A percentile compares a stretch with the other conserved stretches of the same genome.
Conservation (phyloP, 371 early-diverging fungal genomes). For the Polyrhizophydium stewartii region DNA sequence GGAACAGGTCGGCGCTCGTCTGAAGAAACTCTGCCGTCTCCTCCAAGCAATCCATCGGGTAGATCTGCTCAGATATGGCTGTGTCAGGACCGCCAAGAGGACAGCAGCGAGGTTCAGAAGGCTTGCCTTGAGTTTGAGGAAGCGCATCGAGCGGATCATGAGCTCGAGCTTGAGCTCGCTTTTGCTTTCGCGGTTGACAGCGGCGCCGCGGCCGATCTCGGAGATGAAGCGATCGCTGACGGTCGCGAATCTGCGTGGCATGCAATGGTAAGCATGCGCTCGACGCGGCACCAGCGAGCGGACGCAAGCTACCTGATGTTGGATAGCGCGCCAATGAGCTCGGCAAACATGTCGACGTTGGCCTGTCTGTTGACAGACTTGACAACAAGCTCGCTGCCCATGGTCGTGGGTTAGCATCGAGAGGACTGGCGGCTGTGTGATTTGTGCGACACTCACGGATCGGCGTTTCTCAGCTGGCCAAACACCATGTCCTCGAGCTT, state of each 20-base stretch:
- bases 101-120: not conserved
- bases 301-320: constrained; percentile 51
- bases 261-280: not conserved
- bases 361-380: constrained; percentile 77
- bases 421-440: not conserved
- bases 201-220: constrained; percentile 50
- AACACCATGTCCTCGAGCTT: constrained; percentile 91
- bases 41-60: constrained; percentile 88
- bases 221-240: constrained; percentile 92
- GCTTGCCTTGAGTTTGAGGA: constrained; percentile 75
- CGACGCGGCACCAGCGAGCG: not conserved
- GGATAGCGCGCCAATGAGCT: constrained; percentile 84
- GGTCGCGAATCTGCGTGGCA: constrained; percentile 65
- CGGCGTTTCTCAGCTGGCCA: constrained; percentile 77
- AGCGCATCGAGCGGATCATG: constrained; percentile 85
- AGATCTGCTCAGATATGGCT: no score
- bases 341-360: constrained; percentile 83
- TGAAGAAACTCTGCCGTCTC: constrained; percentile 91
- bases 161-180: constrained; percentile 82
- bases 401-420: not conserved
- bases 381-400: constrained; percentile 64
- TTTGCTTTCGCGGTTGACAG: constrained; percentile 57
- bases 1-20: constrained; percentile 74
- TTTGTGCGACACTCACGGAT: constrained; percentile 72
- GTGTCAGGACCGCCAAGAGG: no score